Evolutionary conservation across 2,329 filamentous ascomycete species (phyloP), one percentile per base, ranked within the genome.

Genomic region (Tympanopsis confertula): DNA sequence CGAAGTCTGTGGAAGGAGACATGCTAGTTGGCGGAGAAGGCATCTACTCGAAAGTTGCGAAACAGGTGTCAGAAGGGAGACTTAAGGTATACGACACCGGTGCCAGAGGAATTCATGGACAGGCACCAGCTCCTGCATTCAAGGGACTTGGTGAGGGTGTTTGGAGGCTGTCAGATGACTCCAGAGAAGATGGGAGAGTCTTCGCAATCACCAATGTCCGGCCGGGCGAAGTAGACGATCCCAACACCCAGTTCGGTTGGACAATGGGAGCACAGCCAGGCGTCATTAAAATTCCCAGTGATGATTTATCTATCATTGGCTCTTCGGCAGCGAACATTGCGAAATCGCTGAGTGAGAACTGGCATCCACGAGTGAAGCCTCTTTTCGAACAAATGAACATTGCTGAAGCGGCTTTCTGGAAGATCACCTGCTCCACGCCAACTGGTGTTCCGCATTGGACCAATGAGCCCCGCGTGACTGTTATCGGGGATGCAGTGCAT

Each of bases 151-250:
- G 76, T 1, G 76, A 81, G 51, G 77, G 78, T 2, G 77, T 82
- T 1, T 81, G 70, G 49, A 48, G 65, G 2, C n/a, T 78, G 0
- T 46, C 51, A 1, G 77, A 82, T 46, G 52, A 60, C 2, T 56
- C 61, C 1, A 58, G 64, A 12, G 52, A 63, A 0, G 50, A 60
- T 2, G 73, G 72, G 0, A 51, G 50, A 5, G 55, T 75, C 2
- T 71, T 67, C 39, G 47, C 72, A 41, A 81, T 82, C 35, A 82
- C 77, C 2, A 82, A 82, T 38, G 71, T 82, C 1, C 67, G 77
- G 2, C 50, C 74, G 0, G 62, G 59, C 4, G 74, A 79, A 32
- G 71, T 71, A 68, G 60, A 80, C 45, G 63, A 80, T 42, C 68
- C 71, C 0, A 50, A 65, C 29, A 39, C 75, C 2, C 40, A 69